Base-by-base conservation (phyloP, 352 stramenopile species). In the Phytophthora citrophthora region DNA sequence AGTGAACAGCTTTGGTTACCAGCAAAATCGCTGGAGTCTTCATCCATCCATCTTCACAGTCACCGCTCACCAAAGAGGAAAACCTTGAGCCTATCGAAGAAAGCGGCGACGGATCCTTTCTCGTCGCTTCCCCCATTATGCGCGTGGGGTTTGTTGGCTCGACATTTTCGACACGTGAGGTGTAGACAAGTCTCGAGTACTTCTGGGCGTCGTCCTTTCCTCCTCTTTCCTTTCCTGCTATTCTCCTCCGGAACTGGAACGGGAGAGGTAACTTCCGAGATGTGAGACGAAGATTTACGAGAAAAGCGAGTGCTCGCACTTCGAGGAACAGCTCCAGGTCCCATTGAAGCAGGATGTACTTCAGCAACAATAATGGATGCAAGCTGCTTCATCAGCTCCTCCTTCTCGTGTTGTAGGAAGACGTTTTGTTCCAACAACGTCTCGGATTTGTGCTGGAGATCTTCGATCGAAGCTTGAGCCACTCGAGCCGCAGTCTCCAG, bases 181-280 rank as follows among this genome's bases (percentile, higher is more conserved):
- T 91, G 82, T 1, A 91, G 75, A 74, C 82, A 91, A 49, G 69
- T 85, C 65, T 91, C 78, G 27, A 91, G 74, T 7, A 89, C 80
- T 49, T 91, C 80, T 4, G 79, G 79, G 54, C 72, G 83, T 32
- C 69, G 76, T 0, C 51, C 68, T 41, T 55, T 76, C 27, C 45
- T 63, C 41, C 57, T 76, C 11, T 45, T 71, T 5, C 53, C 57
- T 66, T 72, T 76, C 39, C 38, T 15, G n/a, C 39, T 27, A 20
- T 61, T 59, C 48, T 65, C 55, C 18, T 59, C 40, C 50, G 48
- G 51, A 54, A 55, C 18, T 15, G 51, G 44, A 27, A 36, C 27
- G 1, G 64, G 64, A n/a, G 45, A 46, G 18, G 44, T 46, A 27
- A 51, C 44, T 24, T 68, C 64, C n/a, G 60, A 53, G 24, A 72